Evolutionary conservation across 805 yeast genomes (phyloP).

Genomic region (Teunomyces funiuensis): DNA sequence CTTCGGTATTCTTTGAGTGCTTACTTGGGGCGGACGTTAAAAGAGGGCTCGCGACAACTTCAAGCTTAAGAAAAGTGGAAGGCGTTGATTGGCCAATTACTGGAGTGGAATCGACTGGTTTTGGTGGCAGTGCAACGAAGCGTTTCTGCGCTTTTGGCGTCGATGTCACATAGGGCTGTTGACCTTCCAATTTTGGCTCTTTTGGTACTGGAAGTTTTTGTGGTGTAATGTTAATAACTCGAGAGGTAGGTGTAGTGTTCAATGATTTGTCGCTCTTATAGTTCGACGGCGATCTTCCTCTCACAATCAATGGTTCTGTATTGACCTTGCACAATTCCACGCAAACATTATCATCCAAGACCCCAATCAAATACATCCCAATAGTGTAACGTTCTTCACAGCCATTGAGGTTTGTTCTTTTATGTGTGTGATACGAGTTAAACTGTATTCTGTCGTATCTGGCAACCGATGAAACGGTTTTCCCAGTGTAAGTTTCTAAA

Average conservation of each 20-base stretch:
- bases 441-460: slow-evolving; percentile 27
- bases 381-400: slow-evolving; percentile 14
- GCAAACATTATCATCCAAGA: slow-evolving; percentile 9
- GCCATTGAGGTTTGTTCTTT: slow-evolving; percentile 6
- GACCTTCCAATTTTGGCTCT: not conserved
- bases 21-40: not conserved
- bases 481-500: slow-evolving; percentile 9
- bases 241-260: not conserved
- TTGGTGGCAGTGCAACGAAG: not conserved
- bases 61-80: not conserved
- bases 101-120: not conserved
- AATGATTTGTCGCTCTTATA: slow-evolving; percentile 23
- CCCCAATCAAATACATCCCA: slow-evolving; percentile 18
- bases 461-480: slow-evolving; percentile 15
- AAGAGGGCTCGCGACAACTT: slow-evolving; percentile 2
- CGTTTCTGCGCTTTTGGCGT: not conserved
- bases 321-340: slow-evolving; percentile 25
- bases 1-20: slow-evolving; percentile 1
- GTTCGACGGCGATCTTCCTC: slow-evolving; percentile 68
- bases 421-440: slow-evolving; percentile 7
- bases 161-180: not conserved
- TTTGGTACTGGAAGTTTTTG: not conserved
- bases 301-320: slow-evolving; percentile 59
- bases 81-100: not conserved
- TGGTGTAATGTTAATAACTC: not conserved